Percentiles rank a stretch among this genome's conserved stretches.
Conservation (phyloP, 345 rosid genomes). For the Passiflora organensis region DNA sequence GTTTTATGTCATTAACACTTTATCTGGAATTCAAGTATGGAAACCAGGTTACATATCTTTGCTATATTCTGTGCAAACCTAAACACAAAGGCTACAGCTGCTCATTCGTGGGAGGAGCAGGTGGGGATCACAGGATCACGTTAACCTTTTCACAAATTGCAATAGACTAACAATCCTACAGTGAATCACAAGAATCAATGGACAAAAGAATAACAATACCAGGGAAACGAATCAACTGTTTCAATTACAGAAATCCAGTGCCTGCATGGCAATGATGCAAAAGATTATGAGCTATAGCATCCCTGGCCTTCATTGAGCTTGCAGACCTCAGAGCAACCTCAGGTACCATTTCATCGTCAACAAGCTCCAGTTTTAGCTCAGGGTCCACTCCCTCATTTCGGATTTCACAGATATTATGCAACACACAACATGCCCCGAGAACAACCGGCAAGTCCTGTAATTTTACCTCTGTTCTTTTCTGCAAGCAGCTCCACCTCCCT, state of each 20-base stretch:
- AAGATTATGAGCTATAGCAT: conserved; percentile 66
- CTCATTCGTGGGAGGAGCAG: conserved; percentile 14
- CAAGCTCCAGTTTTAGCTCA: conserved; percentile 36
- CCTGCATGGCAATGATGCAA: conserved; percentile 74
- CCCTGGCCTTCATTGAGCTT: conserved; percentile 56
- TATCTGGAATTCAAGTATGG: conserved; percentile 12
- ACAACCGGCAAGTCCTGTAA: conserved; percentile 72
- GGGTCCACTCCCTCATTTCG: conserved; percentile 47
- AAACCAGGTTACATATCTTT: conserved; percentile 12
- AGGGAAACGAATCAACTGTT: conserved; percentile 3
- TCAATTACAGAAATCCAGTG: conserved; percentile 44
- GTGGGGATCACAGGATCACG: background rate
- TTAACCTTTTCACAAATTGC: conserved; percentile 18
- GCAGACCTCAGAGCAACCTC: conserved; percentile 47
- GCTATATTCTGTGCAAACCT: conserved; percentile 16
- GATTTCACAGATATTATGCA: conserved; percentile 73
- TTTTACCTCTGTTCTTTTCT: conserved; percentile 72
- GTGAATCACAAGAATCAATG: background rate
- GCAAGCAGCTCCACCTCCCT: conserved; percentile 77
- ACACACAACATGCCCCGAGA: conserved; percentile 74
- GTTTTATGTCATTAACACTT: conserved; percentile 9
- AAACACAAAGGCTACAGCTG: conserved; percentile 3
- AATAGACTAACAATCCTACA: conserved; percentile 1
- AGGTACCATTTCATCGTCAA: conserved; percentile 69
- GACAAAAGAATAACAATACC: conserved; percentile 16